Evolutionary conservation across 1,139 yeast genomes (phyloP), one percentile per base, ranked within the genome.

Genomic region (Hemisphaericaspora xylanilytica): DNA sequence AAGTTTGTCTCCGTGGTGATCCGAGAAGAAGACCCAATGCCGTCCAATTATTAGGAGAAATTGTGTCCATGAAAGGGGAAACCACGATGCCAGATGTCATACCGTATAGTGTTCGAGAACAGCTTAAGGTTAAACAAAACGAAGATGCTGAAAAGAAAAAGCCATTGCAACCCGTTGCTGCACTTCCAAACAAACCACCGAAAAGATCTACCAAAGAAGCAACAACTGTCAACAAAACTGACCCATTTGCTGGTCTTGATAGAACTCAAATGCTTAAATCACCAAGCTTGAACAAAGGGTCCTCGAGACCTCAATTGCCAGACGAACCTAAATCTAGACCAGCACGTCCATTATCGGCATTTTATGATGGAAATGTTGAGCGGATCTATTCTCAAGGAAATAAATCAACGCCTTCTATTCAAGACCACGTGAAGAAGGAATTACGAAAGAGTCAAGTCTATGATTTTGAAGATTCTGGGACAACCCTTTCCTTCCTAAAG

Each of bases 21-120:
- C 92, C 92, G 2, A 67, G 79, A 40, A 67, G 79, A 44, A 74
- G 95, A 54, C 95, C 95, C 4, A 81, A 78, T 48, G 81, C 82
- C 1, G 77, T 75, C 36, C 90, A 84, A 53, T 78, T 90, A 20
- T 59, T 86, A 44, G 77, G 75, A 43, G 95, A 87, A 56, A 62
- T 89, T 13, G 79, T 86, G 47, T 59, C 72, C 31, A 77, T 85
- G 78, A 73, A 76, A 64, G 75, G 76, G 12, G 52, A 52, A 25
- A 52, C 63, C 2, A 70, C 73, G 13, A 67, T 79, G 16, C 92
- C 94, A 2, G 73, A 65, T 46, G 68, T 68, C 6, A 56, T 68
- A 26, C 77, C 76, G 33, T 59, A 55, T 37, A 58, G 66, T 32
- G 65, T 65, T 6, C 50, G 44, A 32, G 50, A 48, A 33, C 42